These are phyloP conservation scores for Royoungia palumana DNA, from an alignment of 768 basidiomycete genomes.

Conservation along the genomic window DNA sequence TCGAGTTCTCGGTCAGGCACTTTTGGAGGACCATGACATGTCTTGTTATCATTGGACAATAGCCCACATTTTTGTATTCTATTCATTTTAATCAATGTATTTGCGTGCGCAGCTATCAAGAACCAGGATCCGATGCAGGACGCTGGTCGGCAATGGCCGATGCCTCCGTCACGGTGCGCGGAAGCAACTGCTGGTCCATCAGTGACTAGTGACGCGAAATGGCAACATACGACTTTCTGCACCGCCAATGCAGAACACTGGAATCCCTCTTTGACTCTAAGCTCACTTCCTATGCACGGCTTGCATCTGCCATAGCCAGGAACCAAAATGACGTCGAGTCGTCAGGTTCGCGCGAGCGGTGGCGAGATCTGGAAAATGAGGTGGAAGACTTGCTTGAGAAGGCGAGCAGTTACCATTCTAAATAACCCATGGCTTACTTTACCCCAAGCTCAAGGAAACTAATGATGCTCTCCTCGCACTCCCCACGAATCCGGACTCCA, in stretches of 20 bases:
- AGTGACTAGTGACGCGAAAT: constrained; percentile 37
- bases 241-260: constrained; percentile 88
- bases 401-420: constrained; percentile 42
- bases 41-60: constrained; percentile 12
- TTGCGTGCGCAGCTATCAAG: constrained; percentile 1
- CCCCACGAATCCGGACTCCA: constrained; percentile 57
- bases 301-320: constrained; percentile 64
- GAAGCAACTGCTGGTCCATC: too few species aligned
- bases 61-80: constrained; percentile 17
- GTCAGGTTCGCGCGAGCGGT: constrained; percentile 63
- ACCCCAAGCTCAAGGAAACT: constrained; percentile 75
- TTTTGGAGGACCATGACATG: constrained; percentile 25
- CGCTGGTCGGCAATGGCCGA: constrained; percentile 20
- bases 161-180: too few species aligned
- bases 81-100: not conserved
- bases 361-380: constrained; percentile 83
- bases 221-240: constrained; percentile 84
- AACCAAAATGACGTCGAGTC: constrained; percentile 63
- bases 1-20: constrained; percentile 17
- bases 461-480: constrained; percentile 75
- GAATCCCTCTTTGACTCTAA: constrained; percentile 92
- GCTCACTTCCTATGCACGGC: constrained; percentile 84
- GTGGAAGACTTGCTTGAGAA: constrained; percentile 83
- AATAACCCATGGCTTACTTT: constrained; percentile 6
- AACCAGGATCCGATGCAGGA: not conserved